Evolutionary conservation across 2,329 filamentous ascomycete genomes (phyloP).

Genomic region (Aspergillus piperis): DNA sequence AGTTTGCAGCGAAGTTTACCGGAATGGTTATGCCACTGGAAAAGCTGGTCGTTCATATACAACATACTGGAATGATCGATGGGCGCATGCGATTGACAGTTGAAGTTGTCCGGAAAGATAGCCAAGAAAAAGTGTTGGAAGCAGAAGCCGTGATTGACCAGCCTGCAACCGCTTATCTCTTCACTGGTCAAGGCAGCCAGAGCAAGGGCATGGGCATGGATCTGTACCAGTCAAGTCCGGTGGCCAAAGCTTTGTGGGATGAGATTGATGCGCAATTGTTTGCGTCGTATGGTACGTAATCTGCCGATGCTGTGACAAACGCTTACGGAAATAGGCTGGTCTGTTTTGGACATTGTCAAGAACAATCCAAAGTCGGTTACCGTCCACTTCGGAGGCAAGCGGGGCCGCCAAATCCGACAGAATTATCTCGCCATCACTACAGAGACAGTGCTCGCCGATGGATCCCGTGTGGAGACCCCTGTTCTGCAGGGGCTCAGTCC

Average conservation of each 20-base stretch:
- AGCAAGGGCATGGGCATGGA: slow-evolving; percentile 99
- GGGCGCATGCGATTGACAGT: slow-evolving; percentile 98
- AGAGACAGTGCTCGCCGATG: slow-evolving; percentile 12
- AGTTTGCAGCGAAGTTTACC: slow-evolving; percentile 87
- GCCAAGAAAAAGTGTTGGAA: slow-evolving; percentile 86
- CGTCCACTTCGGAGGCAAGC: slow-evolving; percentile 91
- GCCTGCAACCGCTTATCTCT: slow-evolving; percentile 90
- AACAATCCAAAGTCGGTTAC: slow-evolving; percentile 98
- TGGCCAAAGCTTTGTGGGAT: slow-evolving; percentile 95
- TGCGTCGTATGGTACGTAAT: slow-evolving; percentile 74
- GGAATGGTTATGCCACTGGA: slow-evolving; percentile 97
- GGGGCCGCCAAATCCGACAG: slow-evolving; percentile 90
- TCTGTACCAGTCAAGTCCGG: slow-evolving; percentile 82
- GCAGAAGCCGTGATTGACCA: slow-evolving; percentile 96
- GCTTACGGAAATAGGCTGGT: slow-evolving; percentile 56
- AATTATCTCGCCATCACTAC: slow-evolving; percentile 90
- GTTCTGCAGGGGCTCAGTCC: slow-evolving; percentile 79
- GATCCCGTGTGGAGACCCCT: slow-evolving; percentile 89
- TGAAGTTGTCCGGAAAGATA: slow-evolving; percentile 86
- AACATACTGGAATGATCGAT: slow-evolving; percentile 92
- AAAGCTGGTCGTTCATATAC: slow-evolving; percentile 83
- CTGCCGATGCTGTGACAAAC: not conserved
- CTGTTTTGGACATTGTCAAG: slow-evolving; percentile 94
- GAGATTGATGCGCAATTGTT: slow-evolving; percentile 93
- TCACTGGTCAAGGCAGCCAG: slow-evolving; percentile 95